Conservation (phyloP, 768 basidiomycete genomes). For the Boletus sensibilis region DNA sequence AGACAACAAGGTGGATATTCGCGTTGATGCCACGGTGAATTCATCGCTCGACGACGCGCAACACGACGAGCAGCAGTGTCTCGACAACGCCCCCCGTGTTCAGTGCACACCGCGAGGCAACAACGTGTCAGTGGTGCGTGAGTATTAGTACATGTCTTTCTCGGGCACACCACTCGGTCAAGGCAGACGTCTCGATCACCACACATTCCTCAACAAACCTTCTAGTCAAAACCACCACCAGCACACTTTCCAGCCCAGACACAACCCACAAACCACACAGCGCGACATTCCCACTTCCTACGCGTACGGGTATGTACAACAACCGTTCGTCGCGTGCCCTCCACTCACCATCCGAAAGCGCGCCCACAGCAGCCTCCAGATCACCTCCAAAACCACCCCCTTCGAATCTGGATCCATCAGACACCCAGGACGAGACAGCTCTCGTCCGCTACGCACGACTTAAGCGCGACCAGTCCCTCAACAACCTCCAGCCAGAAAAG, state of each 20-base stretch:
- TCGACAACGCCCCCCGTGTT: not conserved
- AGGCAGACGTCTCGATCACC: conserved; percentile 83
- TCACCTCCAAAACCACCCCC: conserved; percentile 53
- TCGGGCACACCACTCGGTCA: conserved; percentile 78
- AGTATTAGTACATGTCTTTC: conserved; percentile 73
- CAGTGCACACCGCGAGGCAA: conserved; percentile 10
- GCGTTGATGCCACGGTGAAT: not conserved
- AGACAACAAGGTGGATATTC: conserved; percentile 24
- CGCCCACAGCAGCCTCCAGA: conserved; percentile 53
- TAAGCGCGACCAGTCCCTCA: conserved; percentile 41
- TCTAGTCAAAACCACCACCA: conserved; percentile 33
- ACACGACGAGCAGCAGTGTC: conserved; percentile 12
- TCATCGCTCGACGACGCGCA: conserved; percentile 4
- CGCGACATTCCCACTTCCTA: conserved; percentile 58
- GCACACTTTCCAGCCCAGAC: conserved; percentile 27
- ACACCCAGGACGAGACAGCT: conserved; percentile 45
- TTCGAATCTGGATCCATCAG: conserved; percentile 40
- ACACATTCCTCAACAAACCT: conserved; percentile 68
- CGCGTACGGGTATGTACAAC: conserved; percentile 60
- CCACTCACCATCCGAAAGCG: conserved; percentile 39
- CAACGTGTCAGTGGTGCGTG: conserved; percentile 18
- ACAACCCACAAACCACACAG: conserved; percentile 36
- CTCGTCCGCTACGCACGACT: conserved; percentile 48
- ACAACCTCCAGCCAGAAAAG: conserved; percentile 54
- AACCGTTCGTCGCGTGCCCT: conserved; percentile 9